These are phyloP conservation scores for Escovopsis sp. DNA, from an alignment of 2,329 filamentous ascomycete genomes.

Conservation along the genomic window DNA sequence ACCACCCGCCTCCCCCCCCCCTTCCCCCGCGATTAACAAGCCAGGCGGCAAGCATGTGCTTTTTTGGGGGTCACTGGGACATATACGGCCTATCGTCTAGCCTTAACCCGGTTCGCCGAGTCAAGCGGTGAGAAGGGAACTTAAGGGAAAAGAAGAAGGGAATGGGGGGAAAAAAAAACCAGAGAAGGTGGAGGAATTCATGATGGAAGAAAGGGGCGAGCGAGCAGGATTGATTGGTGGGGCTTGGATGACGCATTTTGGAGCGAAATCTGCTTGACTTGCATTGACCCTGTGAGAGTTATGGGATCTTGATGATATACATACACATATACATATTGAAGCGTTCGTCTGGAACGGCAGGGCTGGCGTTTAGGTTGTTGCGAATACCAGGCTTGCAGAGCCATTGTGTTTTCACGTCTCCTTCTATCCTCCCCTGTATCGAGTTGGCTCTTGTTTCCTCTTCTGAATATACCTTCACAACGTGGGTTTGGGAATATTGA, in stretches of 20 bases:
- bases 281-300: background rate
- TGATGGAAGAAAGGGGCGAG: background rate
- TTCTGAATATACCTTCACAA: too few species aligned
- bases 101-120: too few species aligned
- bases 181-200: background rate
- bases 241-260: background rate
- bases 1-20: too few species aligned
- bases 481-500: too few species aligned
- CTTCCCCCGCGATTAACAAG: too few species aligned
- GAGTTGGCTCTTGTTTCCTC: too few species aligned
- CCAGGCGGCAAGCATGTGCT: too few species aligned
- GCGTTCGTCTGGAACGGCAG: background rate
- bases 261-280: background rate
- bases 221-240: background rate
- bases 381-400: constrained; percentile 4
- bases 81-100: too few species aligned
- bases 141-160: too few species aligned
- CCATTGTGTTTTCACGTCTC: background rate
- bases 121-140: too few species aligned
- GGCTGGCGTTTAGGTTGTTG: constrained; percentile 5
- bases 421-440: background rate
- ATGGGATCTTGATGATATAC: background rate
- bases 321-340: background rate
- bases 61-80: too few species aligned
- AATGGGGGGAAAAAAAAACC: too few species aligned